Evolutionary conservation across 2,329 filamentous ascomycete species (phyloP), one percentile per base, ranked within the genome.

Genomic region (Pyrenochaeta sp.): DNA sequence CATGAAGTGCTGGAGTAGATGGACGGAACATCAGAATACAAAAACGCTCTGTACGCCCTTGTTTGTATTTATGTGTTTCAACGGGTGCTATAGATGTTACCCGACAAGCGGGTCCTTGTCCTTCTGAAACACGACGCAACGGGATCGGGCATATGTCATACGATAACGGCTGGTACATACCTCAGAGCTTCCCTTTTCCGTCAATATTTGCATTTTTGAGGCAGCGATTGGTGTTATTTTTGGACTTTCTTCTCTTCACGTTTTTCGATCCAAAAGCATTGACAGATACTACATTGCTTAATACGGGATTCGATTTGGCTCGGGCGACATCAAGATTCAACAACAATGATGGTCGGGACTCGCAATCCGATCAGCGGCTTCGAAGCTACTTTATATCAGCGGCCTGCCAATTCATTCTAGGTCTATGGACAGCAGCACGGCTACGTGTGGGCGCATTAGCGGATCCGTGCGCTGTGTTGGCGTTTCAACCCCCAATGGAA

Each of bases 1-100:
- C 61, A 63, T 21, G 67, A 71, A 49, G 60, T 72, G 32, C 50
- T 72, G 23, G 64, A 67, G 51, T 71, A 58, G 20, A 6, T 31
- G n/a, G n/a, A n/a, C n/a, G n/a, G n/a, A n/a, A n/a, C n/a, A n/a
- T n/a, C n/a, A n/a, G n/a, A n/a, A n/a, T n/a, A n/a, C n/a, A n/a
- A 14, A 28, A 15, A 7, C 17, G n/a, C 26, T 28, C 7, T 17
- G 19, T 13, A 22, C 31, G n/a, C 24, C 18, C 34, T 27, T n/a
- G 34, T 24, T 36, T 10, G 14, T 19, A 10, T 13, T 6, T 11
- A 13, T 30, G 18, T 40, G 28, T 39, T 37, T 38, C 26, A 24
- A 42, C 19, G 17, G 21, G 5, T 32, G 15, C 23, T 38, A 38
- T 13, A 35, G 28, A 24, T 17, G 35, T 20, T 47, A 39, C 40